These are phyloP conservation scores for Dendrobium officinale DNA, from an alignment of 106 monocot species.

Conservation along the genomic window DNA sequence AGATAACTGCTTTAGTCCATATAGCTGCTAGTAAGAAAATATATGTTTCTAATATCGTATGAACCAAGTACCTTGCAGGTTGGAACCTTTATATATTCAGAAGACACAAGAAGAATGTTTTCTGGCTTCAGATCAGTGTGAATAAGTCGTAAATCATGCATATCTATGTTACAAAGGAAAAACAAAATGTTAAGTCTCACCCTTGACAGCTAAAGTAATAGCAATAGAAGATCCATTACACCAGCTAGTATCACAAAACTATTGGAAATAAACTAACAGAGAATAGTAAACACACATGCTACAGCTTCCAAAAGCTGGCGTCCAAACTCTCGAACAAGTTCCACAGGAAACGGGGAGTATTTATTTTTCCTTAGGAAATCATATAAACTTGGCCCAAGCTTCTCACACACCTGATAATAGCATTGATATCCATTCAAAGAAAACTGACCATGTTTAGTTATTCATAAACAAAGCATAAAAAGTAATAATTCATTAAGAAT, in stretches of 20 bases:
- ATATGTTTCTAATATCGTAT: conserved; percentile 25
- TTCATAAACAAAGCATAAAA: conserved; percentile 12
- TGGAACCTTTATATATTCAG: conserved; percentile 83
- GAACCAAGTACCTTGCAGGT: conserved; percentile 67
- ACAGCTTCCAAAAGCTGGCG: conserved; percentile 99
- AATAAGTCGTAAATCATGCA: conserved; percentile 97
- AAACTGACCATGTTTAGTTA: conserved; percentile 28
- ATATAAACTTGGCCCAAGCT: conserved; percentile 99
- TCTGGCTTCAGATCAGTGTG: conserved; percentile 99
- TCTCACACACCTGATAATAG: conserved; percentile 97
- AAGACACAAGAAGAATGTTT: conserved; percentile 93
- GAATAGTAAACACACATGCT: conserved; percentile 72
- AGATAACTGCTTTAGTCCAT: conserved; percentile 32
- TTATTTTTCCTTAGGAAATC: conserved; percentile 99
- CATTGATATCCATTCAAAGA: conserved; percentile 65
- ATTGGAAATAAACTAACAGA: conserved; percentile 12
- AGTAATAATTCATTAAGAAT: conserved; percentile 3
- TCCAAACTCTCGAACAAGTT: conserved; percentile 98
- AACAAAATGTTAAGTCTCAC: conserved; percentile 20
- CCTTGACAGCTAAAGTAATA: conserved; percentile 8
- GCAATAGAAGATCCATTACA: conserved; percentile 15
- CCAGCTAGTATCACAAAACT: conserved; percentile 22
- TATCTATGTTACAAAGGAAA: conserved; percentile 60
- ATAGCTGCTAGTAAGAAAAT: conserved; percentile 30
- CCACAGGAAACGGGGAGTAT: conserved; percentile 88